Evolutionary conservation across 2,329 filamentous ascomycete genomes (phyloP), one percentile per base, ranked within the genome.

Genomic region (Cladosporium sp.): DNA sequence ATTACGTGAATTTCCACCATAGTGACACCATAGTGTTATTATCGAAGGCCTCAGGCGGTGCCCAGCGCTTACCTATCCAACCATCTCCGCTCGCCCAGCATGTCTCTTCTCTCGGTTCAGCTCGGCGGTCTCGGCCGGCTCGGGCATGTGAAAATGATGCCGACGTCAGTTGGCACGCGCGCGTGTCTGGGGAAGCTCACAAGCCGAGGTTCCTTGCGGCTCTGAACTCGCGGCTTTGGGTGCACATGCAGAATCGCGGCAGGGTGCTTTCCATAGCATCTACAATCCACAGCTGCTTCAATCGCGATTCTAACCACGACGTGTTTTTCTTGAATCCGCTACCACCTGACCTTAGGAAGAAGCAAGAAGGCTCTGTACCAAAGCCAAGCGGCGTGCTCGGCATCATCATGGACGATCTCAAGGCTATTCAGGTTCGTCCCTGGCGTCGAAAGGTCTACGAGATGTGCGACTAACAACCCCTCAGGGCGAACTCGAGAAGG

Each of bases 401-500:
- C n/a, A 14, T 37, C 42, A 52, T 11, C 5, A 52, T 52, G 49
- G 49, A 52, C 49, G 49, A 52, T 43, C 32, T 52, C 34, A 52
- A 46, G 42, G 49, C 49, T 31, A 37, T 52, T 16, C 42, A 32
- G 43, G 49, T 52, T 35, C 10, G 32, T 32, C 4, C 9, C 9
- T 9, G 33, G 8, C 14, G n/a, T 14, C 2, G 11, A 9, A n/a
- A 28, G 7, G 19, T 9, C 10, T 28, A 13, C 33, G 16, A 31
- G 18, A 42, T 19, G 10, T 11, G 4, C 11, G 18, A 35, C 37
- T 34, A 42, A 50, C 16, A 22, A 32, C n/a, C 19, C n/a, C 14
- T 13, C 40, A 54, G 52, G 35, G 44, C 22, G 52, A 54, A 37
- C 33, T 91, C 62, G 89, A 95, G 74, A 79, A 80, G 61, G 78